Percentiles rank a stretch among this genome's conserved stretches.
phyloP scores from a whole-genome alignment of 345 rosid species.

The Eucalyptus curtisii region DNA sequence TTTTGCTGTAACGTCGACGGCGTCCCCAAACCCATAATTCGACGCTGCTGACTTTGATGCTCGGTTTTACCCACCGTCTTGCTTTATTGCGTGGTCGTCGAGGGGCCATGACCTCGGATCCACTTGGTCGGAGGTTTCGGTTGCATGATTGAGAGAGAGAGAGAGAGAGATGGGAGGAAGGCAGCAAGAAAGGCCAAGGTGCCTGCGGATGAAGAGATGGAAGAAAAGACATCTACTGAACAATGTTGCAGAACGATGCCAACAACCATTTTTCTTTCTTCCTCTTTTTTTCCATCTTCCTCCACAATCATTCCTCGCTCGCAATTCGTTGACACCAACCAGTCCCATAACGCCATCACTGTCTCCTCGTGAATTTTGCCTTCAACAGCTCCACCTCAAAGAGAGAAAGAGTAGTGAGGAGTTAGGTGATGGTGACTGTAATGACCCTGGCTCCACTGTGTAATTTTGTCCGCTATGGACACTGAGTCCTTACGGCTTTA shows the following conservation, averaged over 20 bases:
- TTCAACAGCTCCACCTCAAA: too few species aligned
- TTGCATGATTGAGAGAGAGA: background rate
- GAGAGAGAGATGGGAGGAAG: background rate
- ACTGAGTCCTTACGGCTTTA: too few species aligned
- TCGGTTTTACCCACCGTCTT: background rate
- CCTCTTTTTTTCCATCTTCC: background rate
- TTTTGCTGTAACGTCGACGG: background rate
- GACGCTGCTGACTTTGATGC: background rate
- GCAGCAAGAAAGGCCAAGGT: background rate
- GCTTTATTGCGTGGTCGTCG: background rate
- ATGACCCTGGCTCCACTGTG: too few species aligned
- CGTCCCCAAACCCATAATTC: background rate
- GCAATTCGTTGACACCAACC: background rate
- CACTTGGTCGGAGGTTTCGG: background rate
- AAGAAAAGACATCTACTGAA: background rate
- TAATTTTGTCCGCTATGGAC: too few species aligned
- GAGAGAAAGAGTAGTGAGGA: background rate
- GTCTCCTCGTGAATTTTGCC: background rate
- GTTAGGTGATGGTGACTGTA: background rate
- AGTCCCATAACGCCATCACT: background rate
- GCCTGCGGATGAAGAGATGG: background rate
- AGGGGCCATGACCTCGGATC: background rate
- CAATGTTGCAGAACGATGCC: background rate
- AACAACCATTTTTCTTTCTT: background rate
- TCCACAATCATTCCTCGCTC: background rate